Percentiles rank a stretch among this genome's conserved stretches.
Conservation (phyloP, 2,329 filamentous ascomycete species). For the Pseudogymnoascus sp. region DNA sequence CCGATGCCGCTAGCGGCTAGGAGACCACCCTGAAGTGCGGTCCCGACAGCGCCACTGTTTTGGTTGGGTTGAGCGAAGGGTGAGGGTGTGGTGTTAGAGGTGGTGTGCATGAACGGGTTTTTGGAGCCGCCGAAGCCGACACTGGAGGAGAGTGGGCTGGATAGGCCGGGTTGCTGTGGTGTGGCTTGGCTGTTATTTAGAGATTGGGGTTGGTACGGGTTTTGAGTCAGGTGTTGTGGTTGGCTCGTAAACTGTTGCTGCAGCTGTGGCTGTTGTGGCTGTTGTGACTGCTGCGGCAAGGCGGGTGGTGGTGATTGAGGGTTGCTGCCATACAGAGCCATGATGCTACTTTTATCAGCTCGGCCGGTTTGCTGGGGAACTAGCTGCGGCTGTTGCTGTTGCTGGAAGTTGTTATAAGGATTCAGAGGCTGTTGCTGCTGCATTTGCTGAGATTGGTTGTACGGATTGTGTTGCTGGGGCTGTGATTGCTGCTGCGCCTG, state of each 20-base stretch:
- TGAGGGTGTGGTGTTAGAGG: neutral
- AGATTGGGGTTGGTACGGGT: constrained; percentile 15
- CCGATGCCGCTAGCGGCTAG: neutral
- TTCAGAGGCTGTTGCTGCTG: constrained; percentile 30
- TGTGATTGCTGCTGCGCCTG: constrained; percentile 27
- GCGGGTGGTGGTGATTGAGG: constrained; percentile 22
- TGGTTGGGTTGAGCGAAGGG: neutral
- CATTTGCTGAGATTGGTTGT: constrained; percentile 22
- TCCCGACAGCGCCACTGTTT: neutral
- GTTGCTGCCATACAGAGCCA: constrained; percentile 60
- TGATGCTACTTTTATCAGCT: constrained; percentile 65
- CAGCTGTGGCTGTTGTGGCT: constrained; percentile 27
- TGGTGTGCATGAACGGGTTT: constrained; percentile 27
- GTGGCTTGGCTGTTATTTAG: neutral
- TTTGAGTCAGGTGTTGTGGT: constrained; percentile 28
- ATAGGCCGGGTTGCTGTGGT: constrained; percentile 23
- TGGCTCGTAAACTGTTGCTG: constrained; percentile 18
- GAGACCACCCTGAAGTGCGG: neutral
- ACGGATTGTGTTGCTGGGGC: constrained; percentile 24
- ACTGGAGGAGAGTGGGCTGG: constrained; percentile 13
- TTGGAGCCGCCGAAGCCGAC: constrained; percentile 19
- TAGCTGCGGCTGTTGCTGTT: constrained; percentile 28
- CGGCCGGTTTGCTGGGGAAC: constrained; percentile 40
- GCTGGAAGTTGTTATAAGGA: constrained; percentile 25
- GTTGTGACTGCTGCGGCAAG: constrained; percentile 34